These are phyloP conservation scores for Yamadazyma epiphylla DNA, from an alignment of 1,139 yeast genomes.

Conservation along the genomic window DNA sequence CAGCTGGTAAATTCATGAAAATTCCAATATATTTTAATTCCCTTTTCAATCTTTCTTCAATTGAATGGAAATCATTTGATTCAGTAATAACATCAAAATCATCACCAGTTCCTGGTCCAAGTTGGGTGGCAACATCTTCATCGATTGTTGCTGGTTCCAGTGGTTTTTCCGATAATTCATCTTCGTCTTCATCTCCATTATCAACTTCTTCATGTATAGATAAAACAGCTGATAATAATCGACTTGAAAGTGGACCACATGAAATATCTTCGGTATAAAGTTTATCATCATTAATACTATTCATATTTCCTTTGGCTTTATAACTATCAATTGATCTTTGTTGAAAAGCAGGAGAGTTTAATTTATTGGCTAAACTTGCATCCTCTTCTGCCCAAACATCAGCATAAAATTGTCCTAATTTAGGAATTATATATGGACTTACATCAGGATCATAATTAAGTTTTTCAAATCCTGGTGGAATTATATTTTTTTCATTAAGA, in stretches of 20 bases:
- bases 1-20: slow-evolving; percentile 57
- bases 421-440: slow-evolving; percentile 75
- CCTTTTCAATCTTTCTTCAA: slow-evolving; percentile 83
- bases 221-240: slow-evolving; percentile 78
- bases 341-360: slow-evolving; percentile 35
- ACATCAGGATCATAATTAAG: slow-evolving; percentile 59
- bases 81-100: slow-evolving; percentile 35
- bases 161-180: slow-evolving; percentile 12
- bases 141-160: slow-evolving; percentile 14
- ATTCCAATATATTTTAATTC: slow-evolving; percentile 91
- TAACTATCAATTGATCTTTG: slow-evolving; percentile 43
- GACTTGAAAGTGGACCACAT: slow-evolving; percentile 88
- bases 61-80: slow-evolving; percentile 61
- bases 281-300: slow-evolving; percentile 55
- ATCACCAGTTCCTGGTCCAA: slow-evolving; percentile 31
- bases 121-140: slow-evolving; percentile 37
- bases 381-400: slow-evolving; percentile 90
- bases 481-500: slow-evolving; percentile 55
- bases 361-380: slow-evolving; percentile 37
- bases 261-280: slow-evolving; percentile 73
- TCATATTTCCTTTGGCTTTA: slow-evolving; percentile 61
- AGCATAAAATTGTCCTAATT: slow-evolving; percentile 75
- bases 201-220: slow-evolving; percentile 46
- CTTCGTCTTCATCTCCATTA: slow-evolving; percentile 16
- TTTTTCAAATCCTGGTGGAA: slow-evolving; percentile 50